phyloP scores from a whole-genome alignment of 73 alveolate species.

The Effrenium voratum region DNA sequence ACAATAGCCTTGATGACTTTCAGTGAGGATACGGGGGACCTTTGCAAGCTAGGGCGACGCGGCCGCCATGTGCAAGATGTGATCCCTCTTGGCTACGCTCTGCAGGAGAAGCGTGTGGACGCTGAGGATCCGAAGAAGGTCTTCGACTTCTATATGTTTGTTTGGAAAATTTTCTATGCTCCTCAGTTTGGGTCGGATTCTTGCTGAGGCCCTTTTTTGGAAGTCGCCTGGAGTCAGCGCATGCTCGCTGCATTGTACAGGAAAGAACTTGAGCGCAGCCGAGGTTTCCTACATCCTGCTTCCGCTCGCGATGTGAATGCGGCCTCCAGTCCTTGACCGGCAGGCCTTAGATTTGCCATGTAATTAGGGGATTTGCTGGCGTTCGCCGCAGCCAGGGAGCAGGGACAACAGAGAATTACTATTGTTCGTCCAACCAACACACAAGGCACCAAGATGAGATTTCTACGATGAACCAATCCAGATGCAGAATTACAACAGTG shows the following conservation, averaged over 20 bases:
- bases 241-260: neutral
- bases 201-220: neutral
- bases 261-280: no score
- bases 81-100: neutral
- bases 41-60: no score
- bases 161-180: conserved; percentile 80
- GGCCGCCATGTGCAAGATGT: no score
- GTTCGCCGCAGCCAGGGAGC: neutral
- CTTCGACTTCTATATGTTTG: conserved; percentile 91
- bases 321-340: conserved; percentile 19
- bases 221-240: neutral
- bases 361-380: neutral
- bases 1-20: no score
- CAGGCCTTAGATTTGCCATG: neutral
- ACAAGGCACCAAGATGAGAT: no score
- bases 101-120: conserved; percentile 39
- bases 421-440: no score
- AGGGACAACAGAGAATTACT: neutral
- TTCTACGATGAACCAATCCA: no score
- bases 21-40: no score
- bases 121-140: conserved; percentile 89
- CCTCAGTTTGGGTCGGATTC: neutral
- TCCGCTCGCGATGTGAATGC: conserved; percentile 65
- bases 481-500: no score
- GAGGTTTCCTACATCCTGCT: conserved; percentile 38